Evolutionary conservation across 257 asterid species (phyloP).

Genomic region (Perilla frutescens): DNA sequence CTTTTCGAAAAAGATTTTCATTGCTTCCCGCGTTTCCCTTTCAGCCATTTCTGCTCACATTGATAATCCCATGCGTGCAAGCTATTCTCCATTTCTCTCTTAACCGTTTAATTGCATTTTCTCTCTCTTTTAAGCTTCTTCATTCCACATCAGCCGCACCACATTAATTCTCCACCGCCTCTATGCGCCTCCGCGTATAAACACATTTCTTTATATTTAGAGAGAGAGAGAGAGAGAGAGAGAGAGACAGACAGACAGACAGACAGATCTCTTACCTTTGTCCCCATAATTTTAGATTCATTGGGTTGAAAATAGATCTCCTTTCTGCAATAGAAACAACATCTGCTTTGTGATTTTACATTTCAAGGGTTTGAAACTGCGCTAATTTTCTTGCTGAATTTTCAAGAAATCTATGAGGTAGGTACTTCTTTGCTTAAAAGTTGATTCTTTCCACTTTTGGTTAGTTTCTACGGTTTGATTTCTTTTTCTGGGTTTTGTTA

Average conservation of each 20-base stretch:
- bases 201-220: conserved; percentile 16
- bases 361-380: conserved; percentile 24
- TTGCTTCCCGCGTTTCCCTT: conserved; percentile 89
- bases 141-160: conserved; percentile 40
- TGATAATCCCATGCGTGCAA: conserved; percentile 77
- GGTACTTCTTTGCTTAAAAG: conserved; percentile 25
- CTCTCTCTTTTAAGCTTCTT: conserved; percentile 65
- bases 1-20: conserved; percentile 38
- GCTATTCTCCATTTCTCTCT: conserved; percentile 50
- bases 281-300: conserved; percentile 8
- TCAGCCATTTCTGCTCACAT: conserved; percentile 35
- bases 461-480: not conserved
- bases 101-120: conserved; percentile 45
- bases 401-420: conserved; percentile 32
- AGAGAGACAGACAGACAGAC: no score
- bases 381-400: conserved; percentile 35
- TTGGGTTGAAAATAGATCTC: conserved; percentile 4
- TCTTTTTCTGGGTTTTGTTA: conserved; percentile 16
- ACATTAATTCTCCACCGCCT: conserved; percentile 36
- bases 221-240: not conserved
- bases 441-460: conserved; percentile 33
- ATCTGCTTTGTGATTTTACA: not conserved
- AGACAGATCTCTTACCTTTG: conserved; percentile 11
- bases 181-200: conserved; percentile 24
- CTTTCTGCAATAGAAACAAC: conserved; percentile 4